A percentile compares a stretch with the other conserved stretches of the same genome.
phyloP scores from a whole-genome alignment of 768 basidiomycete species.

The Rhodosporidiobolus odoratus region DNA sequence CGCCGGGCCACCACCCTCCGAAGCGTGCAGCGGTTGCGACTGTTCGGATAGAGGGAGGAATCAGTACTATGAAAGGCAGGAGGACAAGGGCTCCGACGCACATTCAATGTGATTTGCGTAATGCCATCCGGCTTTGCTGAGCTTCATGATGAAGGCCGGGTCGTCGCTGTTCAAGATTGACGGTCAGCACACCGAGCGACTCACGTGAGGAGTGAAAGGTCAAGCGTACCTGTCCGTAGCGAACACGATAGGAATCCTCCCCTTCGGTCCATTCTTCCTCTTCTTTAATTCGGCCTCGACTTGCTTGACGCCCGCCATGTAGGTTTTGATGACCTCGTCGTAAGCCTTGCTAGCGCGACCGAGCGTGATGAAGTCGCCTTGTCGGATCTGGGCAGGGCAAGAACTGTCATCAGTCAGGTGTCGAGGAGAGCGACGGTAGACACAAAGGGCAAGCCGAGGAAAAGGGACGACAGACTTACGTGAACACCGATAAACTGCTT shows the following conservation, averaged over 20 bases:
- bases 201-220: not conserved
- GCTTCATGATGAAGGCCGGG: constrained; percentile 24
- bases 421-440: not conserved
- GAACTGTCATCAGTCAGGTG: too few relatives aligned
- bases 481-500: constrained; percentile 30
- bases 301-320: constrained; percentile 11
- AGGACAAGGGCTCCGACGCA: not conserved
- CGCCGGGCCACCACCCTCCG: not conserved
- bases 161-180: constrained; percentile 11
- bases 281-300: constrained; percentile 12
- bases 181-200: not conserved
- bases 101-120: constrained; percentile 27
- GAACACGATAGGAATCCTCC: constrained; percentile 14
- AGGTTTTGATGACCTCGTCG: constrained; percentile 19
- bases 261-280: not conserved
- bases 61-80: not conserved
- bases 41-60: not conserved
- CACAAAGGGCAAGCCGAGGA: too few relatives aligned
- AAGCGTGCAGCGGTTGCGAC: not conserved
- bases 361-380: constrained; percentile 29
- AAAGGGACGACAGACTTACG: not conserved
- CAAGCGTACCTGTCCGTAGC: constrained; percentile 18
- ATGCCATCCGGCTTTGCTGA: constrained; percentile 22
- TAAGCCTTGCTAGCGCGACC: constrained; percentile 10
- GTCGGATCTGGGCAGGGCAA: constrained; percentile 1